Conservation (phyloP, 2,329 filamentous ascomycete genomes). For the Xylaria polymorpha region DNA sequence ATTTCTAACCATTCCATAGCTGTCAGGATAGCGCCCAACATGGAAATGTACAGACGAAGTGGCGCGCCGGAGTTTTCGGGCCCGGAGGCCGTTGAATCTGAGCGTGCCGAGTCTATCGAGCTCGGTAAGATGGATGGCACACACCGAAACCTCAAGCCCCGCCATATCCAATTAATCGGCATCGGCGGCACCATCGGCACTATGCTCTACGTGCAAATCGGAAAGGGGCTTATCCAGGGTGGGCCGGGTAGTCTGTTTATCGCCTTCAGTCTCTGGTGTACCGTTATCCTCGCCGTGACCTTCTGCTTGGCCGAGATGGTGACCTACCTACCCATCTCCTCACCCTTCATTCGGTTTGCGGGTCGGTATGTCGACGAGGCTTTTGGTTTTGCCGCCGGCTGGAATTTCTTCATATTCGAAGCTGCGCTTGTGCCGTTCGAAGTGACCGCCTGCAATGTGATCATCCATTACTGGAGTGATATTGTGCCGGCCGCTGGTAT, state of each 20-base stretch:
- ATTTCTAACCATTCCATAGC: background rate
- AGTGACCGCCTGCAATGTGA: constrained; percentile 72
- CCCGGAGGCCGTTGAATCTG: constrained; percentile 40
- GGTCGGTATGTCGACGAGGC: constrained; percentile 80
- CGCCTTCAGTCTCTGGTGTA: constrained; percentile 71
- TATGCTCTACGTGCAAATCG: constrained; percentile 70
- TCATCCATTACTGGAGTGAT: constrained; percentile 73
- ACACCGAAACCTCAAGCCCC: constrained; percentile 64
- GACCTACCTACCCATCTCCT: constrained; percentile 79
- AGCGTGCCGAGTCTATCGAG: constrained; percentile 38
- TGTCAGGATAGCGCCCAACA: constrained; percentile 16
- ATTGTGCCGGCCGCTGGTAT: constrained; percentile 69
- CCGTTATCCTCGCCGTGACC: constrained; percentile 69
- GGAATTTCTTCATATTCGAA: constrained; percentile 80
- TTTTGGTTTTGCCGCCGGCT: constrained; percentile 77
- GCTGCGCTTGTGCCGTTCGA: constrained; percentile 76
- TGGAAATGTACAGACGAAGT: constrained; percentile 17
- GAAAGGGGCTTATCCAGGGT: constrained; percentile 66
- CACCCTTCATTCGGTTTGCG: constrained; percentile 81
- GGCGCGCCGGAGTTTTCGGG: constrained; percentile 25
- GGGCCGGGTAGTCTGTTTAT: constrained; percentile 69
- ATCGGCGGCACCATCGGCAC: constrained; percentile 75
- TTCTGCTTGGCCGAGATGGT: constrained; percentile 79
- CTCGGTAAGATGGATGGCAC: constrained; percentile 55
- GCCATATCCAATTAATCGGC: constrained; percentile 69